Evolutionary conservation across 208 protist genomes (phyloP), one percentile per base, ranked within the genome.

Genomic region (Crithidia mellificae): DNA sequence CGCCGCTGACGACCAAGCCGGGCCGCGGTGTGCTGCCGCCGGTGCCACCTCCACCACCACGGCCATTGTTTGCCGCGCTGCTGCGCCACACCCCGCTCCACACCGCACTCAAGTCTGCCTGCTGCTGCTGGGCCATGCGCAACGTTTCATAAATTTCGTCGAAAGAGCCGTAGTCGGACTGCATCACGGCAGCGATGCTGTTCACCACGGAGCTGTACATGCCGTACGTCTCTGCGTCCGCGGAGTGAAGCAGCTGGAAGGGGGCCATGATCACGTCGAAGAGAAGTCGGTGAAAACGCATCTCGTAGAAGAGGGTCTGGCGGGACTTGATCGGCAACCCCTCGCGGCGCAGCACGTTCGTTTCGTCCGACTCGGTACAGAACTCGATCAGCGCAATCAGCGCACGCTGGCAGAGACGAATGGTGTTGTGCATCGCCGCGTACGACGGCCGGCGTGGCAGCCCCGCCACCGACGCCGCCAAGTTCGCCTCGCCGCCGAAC

Each of bases 281-380:
- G 59, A 92, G 27, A 32, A 95, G 81, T 3, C 75, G 81, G 63
- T 92, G 80, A 14, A 93, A 74, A 9, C 75, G 64, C 27, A 85
- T 55, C 27, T 95, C 83, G 67, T 87, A 85, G 36, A 95, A 79
- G 74, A 90, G 85, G 9, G 78, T 55, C 77, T 95, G 90, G 39
- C 87, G 71, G 14, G 77, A 59, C 24, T 19, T 38, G 70, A 85
- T 84, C 17, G 86, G 84, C 30, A 91, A 70, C 7, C 82, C 77
- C 22, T 91, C 82, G 24, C 69, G 70, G 6, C 49, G 65, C 52
- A 95, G 64, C 39, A 81, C 76, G 74, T 86, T 78, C 20, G 55
- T 61, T 27, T 88, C 82, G 22, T 55, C 39, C n/a, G 68, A 78
- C 11, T 63, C 47, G 19, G 77, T 77, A 68, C 87, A 93, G 77